Percentiles rank a stretch among this genome's conserved stretches.
Evolutionary conservation across 139 green algal species (phyloP).

Genomic region (Pleodorina starrii): DNA sequence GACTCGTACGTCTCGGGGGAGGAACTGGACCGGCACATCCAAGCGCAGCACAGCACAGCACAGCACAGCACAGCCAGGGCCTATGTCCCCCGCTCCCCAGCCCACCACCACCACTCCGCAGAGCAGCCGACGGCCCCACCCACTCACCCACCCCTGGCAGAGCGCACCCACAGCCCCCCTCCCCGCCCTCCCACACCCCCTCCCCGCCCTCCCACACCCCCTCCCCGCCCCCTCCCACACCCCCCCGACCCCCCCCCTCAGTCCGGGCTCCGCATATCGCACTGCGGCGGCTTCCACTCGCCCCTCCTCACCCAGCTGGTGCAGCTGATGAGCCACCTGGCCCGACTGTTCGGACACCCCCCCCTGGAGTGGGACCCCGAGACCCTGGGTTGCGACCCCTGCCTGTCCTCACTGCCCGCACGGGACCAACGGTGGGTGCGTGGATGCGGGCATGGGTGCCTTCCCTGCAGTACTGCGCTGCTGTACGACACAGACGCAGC

Average conservation of each 20-base stretch:
- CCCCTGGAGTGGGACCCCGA: slow-evolving; percentile 82
- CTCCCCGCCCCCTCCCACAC: background rate
- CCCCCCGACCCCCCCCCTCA: slow-evolving; percentile 48
- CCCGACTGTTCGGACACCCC: slow-evolving; percentile 68
- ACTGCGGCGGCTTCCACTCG: slow-evolving; percentile 84
- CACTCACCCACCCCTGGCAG: too few relatives aligned
- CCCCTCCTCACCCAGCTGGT: slow-evolving; percentile 72
- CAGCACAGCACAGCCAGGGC: too few relatives aligned
- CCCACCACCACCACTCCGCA: too few relatives aligned
- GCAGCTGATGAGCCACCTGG: slow-evolving; percentile 69
- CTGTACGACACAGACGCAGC: too few relatives aligned
- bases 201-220: background rate
- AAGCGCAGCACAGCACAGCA: too few relatives aligned
- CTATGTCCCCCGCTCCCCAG: too few relatives aligned
- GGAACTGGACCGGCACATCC: too few relatives aligned
- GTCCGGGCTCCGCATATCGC: slow-evolving; percentile 77
- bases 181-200: background rate
- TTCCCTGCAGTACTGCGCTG: too few relatives aligned
- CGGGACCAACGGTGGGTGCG: slow-evolving; percentile 69
- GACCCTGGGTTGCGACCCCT: slow-evolving; percentile 82
- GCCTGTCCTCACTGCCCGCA: slow-evolving; percentile 74
- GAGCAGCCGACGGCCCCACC: too few relatives aligned
- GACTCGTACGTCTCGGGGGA: too few relatives aligned
- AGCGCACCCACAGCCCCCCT: background rate
- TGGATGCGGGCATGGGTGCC: too few relatives aligned